Evolutionary conservation across 2,329 filamentous ascomycete species (phyloP).

Genomic region (Aureobasidium lini): DNA sequence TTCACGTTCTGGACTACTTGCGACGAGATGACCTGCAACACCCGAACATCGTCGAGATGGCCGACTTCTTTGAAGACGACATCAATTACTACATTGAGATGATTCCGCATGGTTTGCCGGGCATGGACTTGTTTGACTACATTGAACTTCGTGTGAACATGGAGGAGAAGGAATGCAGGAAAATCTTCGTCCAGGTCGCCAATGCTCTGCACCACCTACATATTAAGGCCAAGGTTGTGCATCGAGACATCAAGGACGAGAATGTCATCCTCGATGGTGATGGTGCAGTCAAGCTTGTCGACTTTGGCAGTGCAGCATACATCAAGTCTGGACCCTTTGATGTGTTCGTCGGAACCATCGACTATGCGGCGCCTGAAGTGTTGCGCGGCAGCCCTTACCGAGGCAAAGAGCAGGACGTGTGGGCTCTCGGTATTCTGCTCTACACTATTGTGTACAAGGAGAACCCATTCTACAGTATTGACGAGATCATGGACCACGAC

Average conservation of each 20-base stretch:
- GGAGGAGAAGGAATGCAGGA: conserved; percentile 88
- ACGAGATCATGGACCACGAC: conserved; percentile 98
- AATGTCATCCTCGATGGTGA: conserved; percentile 95
- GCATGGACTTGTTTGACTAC: conserved; percentile 98
- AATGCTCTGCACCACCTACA: conserved; percentile 86
- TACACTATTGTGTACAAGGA: conserved; percentile 99
- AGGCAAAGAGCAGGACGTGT: conserved; percentile 96
- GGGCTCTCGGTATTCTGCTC: conserved; percentile 91
- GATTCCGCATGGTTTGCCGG: conserved; percentile 86
- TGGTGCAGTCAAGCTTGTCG: conserved; percentile 91
- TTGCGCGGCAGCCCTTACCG: conserved; percentile 85
- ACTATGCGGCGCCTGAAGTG: conserved; percentile 98
- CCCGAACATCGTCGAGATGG: conserved; percentile 62
- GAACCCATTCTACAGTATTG: conserved; percentile 97
- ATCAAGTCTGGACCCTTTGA: conserved; percentile 98
- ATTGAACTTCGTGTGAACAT: conserved; percentile 94
- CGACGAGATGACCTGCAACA: conserved; percentile 61
- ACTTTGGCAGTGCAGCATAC: conserved; percentile 96
- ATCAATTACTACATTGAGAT: conserved; percentile 99
- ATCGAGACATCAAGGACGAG: conserved; percentile 98
- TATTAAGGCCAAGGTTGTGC: conserved; percentile 82
- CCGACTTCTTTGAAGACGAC: conserved; percentile 66
- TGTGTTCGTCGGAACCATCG: conserved; percentile 97
- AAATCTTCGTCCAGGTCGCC: conserved; percentile 91
- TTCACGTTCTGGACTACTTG: conserved; percentile 92